Percentiles rank a stretch among this genome's conserved stretches.
phyloP scores from a whole-genome alignment of 2,329 filamentous ascomycete species.

The Colletotrichum chrysophilum region DNA sequence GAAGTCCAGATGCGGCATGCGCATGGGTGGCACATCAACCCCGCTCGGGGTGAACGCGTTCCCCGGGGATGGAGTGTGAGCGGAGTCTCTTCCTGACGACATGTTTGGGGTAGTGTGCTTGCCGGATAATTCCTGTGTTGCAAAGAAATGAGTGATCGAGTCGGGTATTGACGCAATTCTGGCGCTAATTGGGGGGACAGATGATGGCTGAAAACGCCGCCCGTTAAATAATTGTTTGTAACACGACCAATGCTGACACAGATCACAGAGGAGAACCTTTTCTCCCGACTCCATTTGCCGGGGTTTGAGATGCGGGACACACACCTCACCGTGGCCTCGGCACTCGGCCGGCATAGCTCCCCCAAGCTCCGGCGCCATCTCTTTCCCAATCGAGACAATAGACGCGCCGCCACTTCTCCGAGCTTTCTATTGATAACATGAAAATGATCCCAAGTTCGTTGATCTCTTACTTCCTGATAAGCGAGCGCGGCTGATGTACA shows the following conservation, averaged over 20 bases:
- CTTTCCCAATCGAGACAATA: not conserved
- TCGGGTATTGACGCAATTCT: not conserved
- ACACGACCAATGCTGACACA: not conserved
- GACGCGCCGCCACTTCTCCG: not conserved
- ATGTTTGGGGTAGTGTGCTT: not conserved
- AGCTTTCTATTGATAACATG: not conserved
- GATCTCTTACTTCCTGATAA: not conserved
- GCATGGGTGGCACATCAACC: slow-evolving; percentile 22
- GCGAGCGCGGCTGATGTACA: not conserved
- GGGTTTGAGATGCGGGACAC: not conserved
- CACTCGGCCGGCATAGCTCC: not conserved
- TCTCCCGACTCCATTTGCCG: not conserved
- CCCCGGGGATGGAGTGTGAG: slow-evolving; percentile 16
- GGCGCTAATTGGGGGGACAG: not conserved
- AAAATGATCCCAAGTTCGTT: not conserved
- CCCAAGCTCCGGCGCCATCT: not conserved
- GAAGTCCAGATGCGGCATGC: slow-evolving; percentile 25
- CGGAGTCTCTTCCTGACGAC: not conserved
- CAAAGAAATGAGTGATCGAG: not conserved
- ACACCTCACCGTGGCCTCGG: not conserved
- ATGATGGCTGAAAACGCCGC: not conserved
- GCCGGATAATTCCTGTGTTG: not conserved
- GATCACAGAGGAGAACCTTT: not conserved
- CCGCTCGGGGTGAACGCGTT: slow-evolving; percentile 21
- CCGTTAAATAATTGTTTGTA: not conserved